Conservation (phyloP, 768 basidiomycete genomes). For the Suillus luteus region DNA sequence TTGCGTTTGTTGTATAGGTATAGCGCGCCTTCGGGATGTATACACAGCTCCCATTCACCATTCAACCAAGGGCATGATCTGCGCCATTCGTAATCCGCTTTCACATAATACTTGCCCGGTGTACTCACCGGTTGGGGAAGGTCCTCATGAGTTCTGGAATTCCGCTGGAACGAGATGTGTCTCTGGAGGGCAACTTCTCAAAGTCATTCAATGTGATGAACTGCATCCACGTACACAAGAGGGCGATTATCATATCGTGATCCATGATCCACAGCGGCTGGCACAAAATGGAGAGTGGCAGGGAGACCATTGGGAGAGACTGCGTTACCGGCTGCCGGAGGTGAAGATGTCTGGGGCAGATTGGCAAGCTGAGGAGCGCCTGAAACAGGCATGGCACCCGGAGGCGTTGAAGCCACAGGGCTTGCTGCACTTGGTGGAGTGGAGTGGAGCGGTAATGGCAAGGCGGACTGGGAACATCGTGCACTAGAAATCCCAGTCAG, state of each 20-base stretch:
- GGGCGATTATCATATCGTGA: not conserved
- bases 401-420: no score
- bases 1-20: slow-evolving; percentile 49
- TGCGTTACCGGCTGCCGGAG: not conserved
- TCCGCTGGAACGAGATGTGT: not conserved
- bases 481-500: no score
- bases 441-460: not conserved
- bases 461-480: not conserved
- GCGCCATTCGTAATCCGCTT: not conserved
- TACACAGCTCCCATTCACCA: not conserved
- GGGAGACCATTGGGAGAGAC: not conserved
- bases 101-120: not conserved
- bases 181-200: not conserved
- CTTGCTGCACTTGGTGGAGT: not conserved
- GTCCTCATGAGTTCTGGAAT: not conserved
- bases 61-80: slow-evolving; percentile 7
- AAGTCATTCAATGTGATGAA: not conserved
- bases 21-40: slow-evolving; percentile 56
- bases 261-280: not conserved
- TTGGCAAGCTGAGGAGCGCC: not conserved
- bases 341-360: not conserved
- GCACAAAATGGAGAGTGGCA: not conserved
- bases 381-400: not conserved
- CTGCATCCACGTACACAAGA: not conserved
- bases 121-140: slow-evolving; percentile 1